Percentiles rank a stretch among this genome's conserved stretches.
Conservation (phyloP, 164 flowering plant genomes). For the Dillenia turbinata region DNA sequence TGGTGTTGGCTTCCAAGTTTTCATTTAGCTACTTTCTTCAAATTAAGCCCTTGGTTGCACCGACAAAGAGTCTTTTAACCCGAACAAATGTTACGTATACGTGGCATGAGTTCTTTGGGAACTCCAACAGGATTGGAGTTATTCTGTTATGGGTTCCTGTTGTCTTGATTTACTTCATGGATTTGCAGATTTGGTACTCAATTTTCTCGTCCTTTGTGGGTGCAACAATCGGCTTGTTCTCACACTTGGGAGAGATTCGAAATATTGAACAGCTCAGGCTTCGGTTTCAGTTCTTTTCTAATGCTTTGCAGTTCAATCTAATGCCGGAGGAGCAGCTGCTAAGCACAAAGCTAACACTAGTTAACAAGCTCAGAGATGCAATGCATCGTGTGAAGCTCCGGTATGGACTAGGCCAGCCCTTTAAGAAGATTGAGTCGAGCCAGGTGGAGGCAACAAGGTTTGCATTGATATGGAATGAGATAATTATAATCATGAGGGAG, state of each 20-base stretch:
- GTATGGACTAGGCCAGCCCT: constrained; percentile 79
- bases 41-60: constrained; percentile 70
- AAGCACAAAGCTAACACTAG: constrained; percentile 31
- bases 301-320: constrained; percentile 89
- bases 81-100: constrained; percentile 17
- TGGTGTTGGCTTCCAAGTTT: constrained; percentile 58
- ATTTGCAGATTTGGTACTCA: constrained; percentile 86
- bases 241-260: constrained; percentile 91
- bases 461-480: constrained; percentile 90
- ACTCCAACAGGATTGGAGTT: constrained; percentile 51
- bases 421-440: constrained; percentile 71
- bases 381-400: constrained; percentile 65
- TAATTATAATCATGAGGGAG: constrained; percentile 62
- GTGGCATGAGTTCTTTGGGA: constrained; percentile 85
- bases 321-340: constrained; percentile 69
- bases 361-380: constrained; percentile 62
- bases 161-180: constrained; percentile 75
- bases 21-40: constrained; percentile 83
- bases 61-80: constrained; percentile 56
- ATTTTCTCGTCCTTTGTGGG: constrained; percentile 75
- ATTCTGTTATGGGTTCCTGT: constrained; percentile 78
- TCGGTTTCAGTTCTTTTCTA: constrained; percentile 91
- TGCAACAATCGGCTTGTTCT: constrained; percentile 61
- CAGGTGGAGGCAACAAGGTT: constrained; percentile 73
- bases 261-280: constrained; percentile 70